A percentile compares a stretch with the other conserved stretches of the same genome.
These are phyloP conservation scores for Erysimum cheiri DNA, from an alignment of 441 rosid species.

Conservation along the genomic window DNA sequence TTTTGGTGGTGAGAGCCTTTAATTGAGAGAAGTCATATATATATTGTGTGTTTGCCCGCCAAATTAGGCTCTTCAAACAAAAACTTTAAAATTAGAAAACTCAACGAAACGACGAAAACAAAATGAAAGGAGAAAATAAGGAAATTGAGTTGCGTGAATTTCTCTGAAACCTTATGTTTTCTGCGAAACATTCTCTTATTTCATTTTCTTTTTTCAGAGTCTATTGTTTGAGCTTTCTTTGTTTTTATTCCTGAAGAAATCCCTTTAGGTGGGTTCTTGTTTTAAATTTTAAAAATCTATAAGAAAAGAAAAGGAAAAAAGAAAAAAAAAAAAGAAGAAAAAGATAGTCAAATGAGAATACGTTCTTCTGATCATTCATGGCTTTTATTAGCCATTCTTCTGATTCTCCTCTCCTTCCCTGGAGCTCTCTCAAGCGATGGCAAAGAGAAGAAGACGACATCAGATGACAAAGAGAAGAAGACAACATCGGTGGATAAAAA, in stretches of 20 bases:
- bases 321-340: not conserved
- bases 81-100: slow-evolving; percentile 38
- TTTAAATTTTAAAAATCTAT: not conserved
- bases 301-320: not conserved
- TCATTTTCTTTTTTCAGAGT: slow-evolving; percentile 21
- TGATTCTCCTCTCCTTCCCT: slow-evolving; percentile 38
- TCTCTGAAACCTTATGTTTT: slow-evolving; percentile 34
- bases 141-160: slow-evolving; percentile 35
- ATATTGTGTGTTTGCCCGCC: slow-evolving; percentile 32
- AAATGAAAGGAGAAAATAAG: not conserved
- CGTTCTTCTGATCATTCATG: slow-evolving; percentile 19
- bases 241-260: slow-evolving; percentile 40
- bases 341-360: slow-evolving; percentile 29
- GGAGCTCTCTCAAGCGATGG: slow-evolving; percentile 1
- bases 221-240: slow-evolving; percentile 40
- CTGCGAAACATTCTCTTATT: slow-evolving; percentile 36
- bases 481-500: slow-evolving; percentile 4
- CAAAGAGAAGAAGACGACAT: slow-evolving; percentile 4
- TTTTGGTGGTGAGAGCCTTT: slow-evolving; percentile 15
- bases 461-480: not conserved
- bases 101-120: slow-evolving; percentile 9
- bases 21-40: slow-evolving; percentile 14
- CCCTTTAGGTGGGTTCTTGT: slow-evolving; percentile 29
- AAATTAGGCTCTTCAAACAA: slow-evolving; percentile 35
- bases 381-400: slow-evolving; percentile 41